phyloP scores from a whole-genome alignment of 768 basidiomycete genomes.

The Arthromyces matolae region DNA sequence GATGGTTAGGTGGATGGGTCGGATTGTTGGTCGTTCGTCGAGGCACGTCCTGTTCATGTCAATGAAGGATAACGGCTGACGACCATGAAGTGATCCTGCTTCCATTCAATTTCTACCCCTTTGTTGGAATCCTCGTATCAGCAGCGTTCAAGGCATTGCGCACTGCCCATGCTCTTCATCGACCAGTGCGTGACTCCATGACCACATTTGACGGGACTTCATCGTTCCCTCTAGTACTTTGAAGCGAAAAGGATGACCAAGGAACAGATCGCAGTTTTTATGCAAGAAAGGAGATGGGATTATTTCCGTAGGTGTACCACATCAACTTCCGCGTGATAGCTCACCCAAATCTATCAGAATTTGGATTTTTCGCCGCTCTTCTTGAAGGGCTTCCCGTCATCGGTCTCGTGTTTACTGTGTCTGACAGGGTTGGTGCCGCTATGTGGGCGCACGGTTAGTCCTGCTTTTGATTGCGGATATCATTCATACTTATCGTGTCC shows the following conservation, averaged over 20 bases:
- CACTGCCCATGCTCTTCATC: conserved; percentile 66
- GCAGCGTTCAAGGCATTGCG: conserved; percentile 66
- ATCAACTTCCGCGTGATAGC: background rate
- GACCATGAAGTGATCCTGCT: conserved; percentile 47
- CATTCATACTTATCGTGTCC: background rate
- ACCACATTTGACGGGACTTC: too few relatives aligned
- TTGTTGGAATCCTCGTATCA: conserved; percentile 57
- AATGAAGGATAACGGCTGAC: background rate
- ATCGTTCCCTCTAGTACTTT: conserved; percentile 60
- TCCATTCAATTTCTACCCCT: conserved; percentile 64
- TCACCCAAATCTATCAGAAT: conserved; percentile 41
- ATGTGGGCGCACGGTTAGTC: conserved; percentile 86
- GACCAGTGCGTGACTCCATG: conserved; percentile 51
- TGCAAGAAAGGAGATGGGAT: conserved; percentile 89
- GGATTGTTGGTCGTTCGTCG: conserved; percentile 43
- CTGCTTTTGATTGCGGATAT: background rate
- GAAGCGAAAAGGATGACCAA: conserved; percentile 78
- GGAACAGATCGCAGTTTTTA: conserved; percentile 65
- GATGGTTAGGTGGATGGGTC: conserved; percentile 34
- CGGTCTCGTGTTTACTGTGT: conserved; percentile 78
- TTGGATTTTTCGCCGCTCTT: conserved; percentile 82
- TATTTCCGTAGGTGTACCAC: conserved; percentile 55
- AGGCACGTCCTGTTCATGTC: conserved; percentile 29
- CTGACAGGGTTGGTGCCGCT: conserved; percentile 86
- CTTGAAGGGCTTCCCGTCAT: conserved; percentile 80